These are phyloP conservation scores for Pelargonium cotyledonis DNA, from an alignment of 441 rosid species.

Conservation along the genomic window DNA sequence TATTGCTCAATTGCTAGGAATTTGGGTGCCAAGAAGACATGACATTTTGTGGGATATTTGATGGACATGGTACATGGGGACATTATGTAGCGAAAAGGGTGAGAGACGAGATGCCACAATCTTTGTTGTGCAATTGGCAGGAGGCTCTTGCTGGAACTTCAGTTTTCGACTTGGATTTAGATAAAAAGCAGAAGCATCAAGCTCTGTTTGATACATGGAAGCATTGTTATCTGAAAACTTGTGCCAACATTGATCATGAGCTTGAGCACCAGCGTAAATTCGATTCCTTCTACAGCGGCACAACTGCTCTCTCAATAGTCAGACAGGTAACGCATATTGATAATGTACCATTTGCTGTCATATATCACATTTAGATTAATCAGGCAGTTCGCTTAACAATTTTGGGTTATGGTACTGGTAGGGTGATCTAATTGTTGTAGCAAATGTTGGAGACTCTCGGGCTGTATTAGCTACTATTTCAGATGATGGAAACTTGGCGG, in stretches of 20 bases:
- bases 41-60: slow-evolving; percentile 85
- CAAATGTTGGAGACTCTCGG: slow-evolving; percentile 89
- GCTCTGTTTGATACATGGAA: slow-evolving; percentile 63
- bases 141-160: slow-evolving; percentile 52
- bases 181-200: slow-evolving; percentile 44
- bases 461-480: slow-evolving; percentile 78
- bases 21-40: slow-evolving; percentile 84
- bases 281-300: slow-evolving; percentile 71
- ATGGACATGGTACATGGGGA: slow-evolving; percentile 96
- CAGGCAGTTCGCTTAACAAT: slow-evolving; percentile 1
- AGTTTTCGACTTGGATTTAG: slow-evolving; percentile 44
- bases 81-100: slow-evolving; percentile 84
- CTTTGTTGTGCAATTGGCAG: slow-evolving; percentile 72
- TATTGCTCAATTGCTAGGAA: slow-evolving; percentile 35
- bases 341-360: too few species aligned
- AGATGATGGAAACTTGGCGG: slow-evolving; percentile 61
- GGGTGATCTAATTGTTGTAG: slow-evolving; percentile 61
- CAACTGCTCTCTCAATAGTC: slow-evolving; percentile 73
- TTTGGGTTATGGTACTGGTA: slow-evolving; percentile 30
- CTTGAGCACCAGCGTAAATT: slow-evolving; percentile 56
- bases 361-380: too few species aligned
- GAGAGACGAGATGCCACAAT: slow-evolving; percentile 62
- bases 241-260: slow-evolving; percentile 67
- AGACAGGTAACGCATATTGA: slow-evolving; percentile 86
- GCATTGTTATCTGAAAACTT: slow-evolving; percentile 61